These are phyloP conservation scores for Penicillium verhagenii DNA, from an alignment of 495 filamentous ascomycete genomes.

Conservation along the genomic window DNA sequence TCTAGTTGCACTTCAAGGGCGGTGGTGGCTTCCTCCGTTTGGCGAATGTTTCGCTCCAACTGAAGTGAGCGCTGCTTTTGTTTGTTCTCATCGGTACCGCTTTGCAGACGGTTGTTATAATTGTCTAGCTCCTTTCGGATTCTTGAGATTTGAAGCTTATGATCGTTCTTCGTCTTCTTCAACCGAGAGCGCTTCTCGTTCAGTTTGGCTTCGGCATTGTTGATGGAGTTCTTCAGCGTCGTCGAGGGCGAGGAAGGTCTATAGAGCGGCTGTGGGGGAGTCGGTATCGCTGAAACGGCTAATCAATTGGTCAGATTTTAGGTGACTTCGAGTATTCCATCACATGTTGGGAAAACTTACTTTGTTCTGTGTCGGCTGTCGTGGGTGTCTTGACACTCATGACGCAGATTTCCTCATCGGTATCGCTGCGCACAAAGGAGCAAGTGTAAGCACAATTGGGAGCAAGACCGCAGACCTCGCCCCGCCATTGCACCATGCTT, in stretches of 20 bases:
- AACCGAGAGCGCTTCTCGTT: conserved; percentile 72
- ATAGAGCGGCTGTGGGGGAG: conserved; percentile 57
- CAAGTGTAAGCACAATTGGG: conserved; percentile 81
- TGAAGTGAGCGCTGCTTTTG: conserved; percentile 75
- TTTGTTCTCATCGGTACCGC: conserved; percentile 78
- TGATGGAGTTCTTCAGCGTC: conserved; percentile 84
- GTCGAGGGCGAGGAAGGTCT: conserved; percentile 85
- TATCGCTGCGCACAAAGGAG: conserved; percentile 76
- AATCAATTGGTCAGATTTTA: conserved; percentile 3
- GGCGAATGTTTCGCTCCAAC: conserved; percentile 74
- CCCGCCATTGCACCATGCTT: conserved; percentile 60
- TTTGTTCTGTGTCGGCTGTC: conserved; percentile 65
- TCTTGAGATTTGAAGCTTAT: conserved; percentile 66
- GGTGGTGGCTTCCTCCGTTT: conserved; percentile 74
- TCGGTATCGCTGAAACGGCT: conserved; percentile 43
- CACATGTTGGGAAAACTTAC: conserved; percentile 29
- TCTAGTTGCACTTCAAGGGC: conserved; percentile 64
- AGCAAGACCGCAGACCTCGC: conserved; percentile 86
- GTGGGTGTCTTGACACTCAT: conserved; percentile 77
- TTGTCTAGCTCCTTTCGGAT: conserved; percentile 80
- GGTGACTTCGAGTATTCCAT: background rate
- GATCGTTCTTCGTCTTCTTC: conserved; percentile 75
- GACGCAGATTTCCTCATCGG: conserved; percentile 69
- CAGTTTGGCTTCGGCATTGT: conserved; percentile 73
- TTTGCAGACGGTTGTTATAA: conserved; percentile 63